These are phyloP conservation scores for Pilaira anomala DNA, from an alignment of 192 early-diverging fungal genomes.

Conservation along the genomic window DNA sequence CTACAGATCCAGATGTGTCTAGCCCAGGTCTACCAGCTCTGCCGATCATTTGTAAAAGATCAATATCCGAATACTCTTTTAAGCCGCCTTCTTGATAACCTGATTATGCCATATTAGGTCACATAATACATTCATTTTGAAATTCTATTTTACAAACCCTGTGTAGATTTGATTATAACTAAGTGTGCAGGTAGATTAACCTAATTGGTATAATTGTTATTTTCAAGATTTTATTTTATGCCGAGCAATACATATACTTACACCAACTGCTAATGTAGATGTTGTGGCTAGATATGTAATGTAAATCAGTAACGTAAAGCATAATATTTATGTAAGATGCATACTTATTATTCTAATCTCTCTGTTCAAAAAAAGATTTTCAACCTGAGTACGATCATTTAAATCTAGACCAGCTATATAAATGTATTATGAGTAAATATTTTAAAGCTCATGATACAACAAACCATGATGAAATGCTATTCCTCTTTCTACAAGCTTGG, in stretches of 20 bases:
- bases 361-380: conserved; percentile 50
- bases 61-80: conserved; percentile 60
- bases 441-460: too few relatives aligned
- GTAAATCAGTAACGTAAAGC: too few relatives aligned
- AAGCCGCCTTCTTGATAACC: conserved; percentile 46
- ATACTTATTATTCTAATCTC: conserved; percentile 49
- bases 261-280: conserved; percentile 71
- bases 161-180: conserved; percentile 71
- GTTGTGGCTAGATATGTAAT: conserved; percentile 74
- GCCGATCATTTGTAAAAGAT: conserved; percentile 76
- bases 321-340: not conserved
- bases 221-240: too few relatives aligned
- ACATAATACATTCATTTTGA: too few relatives aligned
- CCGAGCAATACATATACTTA: conserved; percentile 10
- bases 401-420: conserved; percentile 38
- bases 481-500: conserved; percentile 47
- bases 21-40: conserved; percentile 68
- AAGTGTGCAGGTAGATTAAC: conserved; percentile 76
- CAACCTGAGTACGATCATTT: conserved; percentile 47
- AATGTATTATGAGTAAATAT: not conserved
- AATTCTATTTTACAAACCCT: conserved; percentile 11
- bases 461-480: conserved; percentile 68
- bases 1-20: conserved; percentile 61
- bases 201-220: conserved; percentile 14
- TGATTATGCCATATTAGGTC: not conserved